These are phyloP conservation scores for Cyclocybe cylindracea DNA, from an alignment of 768 basidiomycete genomes.

Conservation along the genomic window DNA sequence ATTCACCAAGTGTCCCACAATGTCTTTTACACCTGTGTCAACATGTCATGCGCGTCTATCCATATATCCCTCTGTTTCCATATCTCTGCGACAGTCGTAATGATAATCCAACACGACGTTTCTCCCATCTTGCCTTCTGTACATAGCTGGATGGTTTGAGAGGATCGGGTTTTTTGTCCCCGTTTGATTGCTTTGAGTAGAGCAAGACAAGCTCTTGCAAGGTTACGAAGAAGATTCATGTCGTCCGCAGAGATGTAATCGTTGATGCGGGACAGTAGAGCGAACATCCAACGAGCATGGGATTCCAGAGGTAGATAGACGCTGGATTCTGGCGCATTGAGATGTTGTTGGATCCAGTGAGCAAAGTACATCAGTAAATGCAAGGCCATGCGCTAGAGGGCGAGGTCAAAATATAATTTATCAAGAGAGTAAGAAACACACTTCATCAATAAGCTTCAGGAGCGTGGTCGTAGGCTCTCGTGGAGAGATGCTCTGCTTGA, in stretches of 20 bases:
- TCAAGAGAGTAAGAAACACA: conserved; percentile 29
- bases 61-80: conserved; percentile 86
- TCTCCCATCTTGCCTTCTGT: conserved; percentile 25
- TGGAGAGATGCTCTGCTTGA: conserved; percentile 25
- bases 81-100: conserved; percentile 60
- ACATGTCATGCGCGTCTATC: conserved; percentile 66
- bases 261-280: conserved; percentile 68
- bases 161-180: conserved; percentile 12
- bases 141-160: conserved; percentile 4
- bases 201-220: conserved; percentile 69
- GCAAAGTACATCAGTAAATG: conserved; percentile 85
- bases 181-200: conserved; percentile 41
- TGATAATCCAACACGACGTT: conserved; percentile 75
- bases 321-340: conserved; percentile 43
- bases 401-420: conserved; percentile 15
- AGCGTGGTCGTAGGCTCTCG: conserved; percentile 62
- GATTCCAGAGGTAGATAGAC: conserved; percentile 46
- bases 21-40: conserved; percentile 22
- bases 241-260: conserved; percentile 74
- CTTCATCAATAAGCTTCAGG: conserved; percentile 67
- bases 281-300: conserved; percentile 81
- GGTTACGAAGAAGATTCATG: conserved; percentile 71
- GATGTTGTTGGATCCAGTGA: conserved; percentile 72
- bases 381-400: conserved; percentile 59
- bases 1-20: not conserved